These are phyloP conservation scores for Silybum marianum DNA, from an alignment of 129 eudicot species.

Conservation along the genomic window DNA sequence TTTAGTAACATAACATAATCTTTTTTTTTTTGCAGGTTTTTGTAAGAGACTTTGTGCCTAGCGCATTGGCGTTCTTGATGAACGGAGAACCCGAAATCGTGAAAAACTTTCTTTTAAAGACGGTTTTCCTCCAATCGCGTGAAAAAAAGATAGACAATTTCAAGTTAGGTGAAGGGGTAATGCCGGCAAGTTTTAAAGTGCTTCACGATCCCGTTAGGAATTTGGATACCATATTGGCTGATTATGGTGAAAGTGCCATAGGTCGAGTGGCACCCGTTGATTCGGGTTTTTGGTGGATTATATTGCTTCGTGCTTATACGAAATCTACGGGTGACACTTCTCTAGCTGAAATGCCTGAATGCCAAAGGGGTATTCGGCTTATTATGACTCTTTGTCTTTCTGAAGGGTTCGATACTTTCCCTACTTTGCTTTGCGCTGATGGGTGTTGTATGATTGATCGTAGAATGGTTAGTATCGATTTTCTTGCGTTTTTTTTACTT, in stretches of 20 bases:
- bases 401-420: slow-evolving; percentile 96
- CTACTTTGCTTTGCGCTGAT: slow-evolving; percentile 93
- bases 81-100: slow-evolving; percentile 95
- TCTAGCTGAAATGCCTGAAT: slow-evolving; percentile 79
- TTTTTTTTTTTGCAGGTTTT: slow-evolving; percentile 56
- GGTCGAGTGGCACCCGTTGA: slow-evolving; percentile 99
- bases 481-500: not conserved
- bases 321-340: slow-evolving; percentile 90
- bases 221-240: slow-evolving; percentile 76
- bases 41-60: slow-evolving; percentile 92
- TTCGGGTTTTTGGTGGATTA: slow-evolving; percentile 99
- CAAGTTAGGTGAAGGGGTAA: slow-evolving; percentile 92
- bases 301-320: slow-evolving; percentile 86
- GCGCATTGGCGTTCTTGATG: slow-evolving; percentile 95
- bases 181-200: slow-evolving; percentile 99
- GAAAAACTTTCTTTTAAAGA: slow-evolving; percentile 76
- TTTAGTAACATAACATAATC: not conserved
- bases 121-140: slow-evolving; percentile 88
- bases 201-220: slow-evolving; percentile 79
- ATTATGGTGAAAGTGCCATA: slow-evolving; percentile 95
- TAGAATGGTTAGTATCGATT: slow-evolving; percentile 73
- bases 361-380: slow-evolving; percentile 84
- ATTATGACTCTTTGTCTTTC: slow-evolving; percentile 84
- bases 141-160: slow-evolving; percentile 89
- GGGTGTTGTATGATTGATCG: slow-evolving; percentile 98